A percentile compares a stretch with the other conserved stretches of the same genome.
Evolutionary conservation across 1,284 basidiomycete genomes (phyloP).

Genomic region (Sphagnurus paluster): DNA sequence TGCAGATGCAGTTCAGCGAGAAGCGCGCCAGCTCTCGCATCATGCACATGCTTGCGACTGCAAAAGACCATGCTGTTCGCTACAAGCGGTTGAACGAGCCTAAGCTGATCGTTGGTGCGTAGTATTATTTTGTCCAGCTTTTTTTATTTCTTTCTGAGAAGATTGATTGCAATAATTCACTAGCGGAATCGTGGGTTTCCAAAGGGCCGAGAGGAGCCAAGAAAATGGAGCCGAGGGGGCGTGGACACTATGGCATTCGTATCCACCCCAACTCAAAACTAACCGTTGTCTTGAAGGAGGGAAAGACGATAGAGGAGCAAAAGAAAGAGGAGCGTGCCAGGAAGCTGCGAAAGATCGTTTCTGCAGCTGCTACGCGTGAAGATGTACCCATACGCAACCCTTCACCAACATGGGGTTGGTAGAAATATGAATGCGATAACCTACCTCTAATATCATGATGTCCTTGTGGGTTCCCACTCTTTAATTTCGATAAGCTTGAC

Average conservation of each 20-base stretch:
- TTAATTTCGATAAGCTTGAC: not conserved
- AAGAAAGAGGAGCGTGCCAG: constrained; percentile 62
- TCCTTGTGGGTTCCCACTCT: not conserved
- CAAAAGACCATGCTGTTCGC: constrained; percentile 81
- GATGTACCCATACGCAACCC: constrained; percentile 79
- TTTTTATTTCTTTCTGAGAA: not conserved
- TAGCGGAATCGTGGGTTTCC: constrained; percentile 93
- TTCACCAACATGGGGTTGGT: constrained; percentile 83
- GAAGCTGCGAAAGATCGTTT: constrained; percentile 75
- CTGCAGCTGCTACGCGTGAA: constrained; percentile 77
- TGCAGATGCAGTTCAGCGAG: constrained; percentile 95
- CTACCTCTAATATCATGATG: constrained; percentile 8
- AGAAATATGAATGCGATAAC: constrained; percentile 28
- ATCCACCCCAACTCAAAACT: constrained; percentile 79
- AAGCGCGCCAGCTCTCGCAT: constrained; percentile 87
- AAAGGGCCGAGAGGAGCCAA: constrained; percentile 74
- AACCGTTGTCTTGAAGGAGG: constrained; percentile 81
- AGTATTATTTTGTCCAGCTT: not conserved
- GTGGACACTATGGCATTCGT: constrained; percentile 80
- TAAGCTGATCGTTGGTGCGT: constrained; percentile 83
- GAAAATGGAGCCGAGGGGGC: constrained; percentile 84
- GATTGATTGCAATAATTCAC: constrained; percentile 8
- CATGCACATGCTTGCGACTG: constrained; percentile 86
- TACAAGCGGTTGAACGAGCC: constrained; percentile 76
- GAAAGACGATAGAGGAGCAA: constrained; percentile 76